Evolutionary conservation across 306 rosid species (phyloP).

Genomic region (Gillenia trifoliata): DNA sequence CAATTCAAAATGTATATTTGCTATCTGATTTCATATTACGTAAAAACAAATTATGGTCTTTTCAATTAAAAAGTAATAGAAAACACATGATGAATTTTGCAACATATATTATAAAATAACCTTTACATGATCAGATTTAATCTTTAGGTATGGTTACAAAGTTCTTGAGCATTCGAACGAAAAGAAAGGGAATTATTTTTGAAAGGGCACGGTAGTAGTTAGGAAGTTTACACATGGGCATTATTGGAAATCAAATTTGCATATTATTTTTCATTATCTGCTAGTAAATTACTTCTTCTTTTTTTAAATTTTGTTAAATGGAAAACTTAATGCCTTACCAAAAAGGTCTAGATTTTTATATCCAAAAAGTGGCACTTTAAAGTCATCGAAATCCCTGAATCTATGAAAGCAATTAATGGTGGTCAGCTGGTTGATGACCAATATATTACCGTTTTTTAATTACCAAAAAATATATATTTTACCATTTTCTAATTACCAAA

Average conservation of each 20-base stretch:
- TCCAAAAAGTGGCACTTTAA: background rate
- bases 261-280: background rate
- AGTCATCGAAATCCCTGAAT: background rate
- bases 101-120: background rate
- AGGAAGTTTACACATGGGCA: background rate
- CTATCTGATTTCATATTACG: too few species aligned
- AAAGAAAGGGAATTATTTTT: background rate
- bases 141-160: background rate
- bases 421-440: background rate
- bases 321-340: background rate
- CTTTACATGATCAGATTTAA: background rate
- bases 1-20: too few species aligned
- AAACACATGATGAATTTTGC: background rate
- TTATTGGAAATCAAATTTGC: background rate
- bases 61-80: too few species aligned
- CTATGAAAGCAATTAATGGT: background rate
- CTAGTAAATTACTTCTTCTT: background rate
- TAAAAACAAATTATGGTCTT: too few species aligned
- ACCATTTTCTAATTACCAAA: too few species aligned
- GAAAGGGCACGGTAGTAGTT: background rate
- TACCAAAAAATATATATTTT: background rate
- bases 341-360: background rate
- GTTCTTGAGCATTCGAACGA: background rate
- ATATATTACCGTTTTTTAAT: background rate
- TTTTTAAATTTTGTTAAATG: background rate